phyloP scores from a whole-genome alignment of 352 stramenopile genomes.

The Phytopythium oedochilum region DNA sequence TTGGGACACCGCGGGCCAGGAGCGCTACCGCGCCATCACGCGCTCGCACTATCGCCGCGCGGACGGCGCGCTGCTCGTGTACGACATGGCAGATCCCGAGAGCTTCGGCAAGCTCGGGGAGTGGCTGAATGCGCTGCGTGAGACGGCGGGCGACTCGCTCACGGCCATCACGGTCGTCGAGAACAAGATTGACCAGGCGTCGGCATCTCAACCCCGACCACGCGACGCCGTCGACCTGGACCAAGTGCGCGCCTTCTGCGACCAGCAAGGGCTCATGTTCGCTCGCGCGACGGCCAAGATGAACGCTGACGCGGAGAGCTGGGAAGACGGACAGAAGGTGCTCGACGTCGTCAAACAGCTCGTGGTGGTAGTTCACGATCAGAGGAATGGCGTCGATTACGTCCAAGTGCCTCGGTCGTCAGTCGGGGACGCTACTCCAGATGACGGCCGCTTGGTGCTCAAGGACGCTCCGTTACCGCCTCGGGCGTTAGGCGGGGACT shows the following conservation, averaged over 20 bases:
- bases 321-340: constrained; percentile 40
- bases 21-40: constrained; percentile 88
- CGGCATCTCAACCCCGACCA: constrained; percentile 4
- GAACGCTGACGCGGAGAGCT: constrained; percentile 52
- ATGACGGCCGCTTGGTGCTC: background rate
- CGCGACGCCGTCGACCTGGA: constrained; percentile 39
- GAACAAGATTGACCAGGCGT: constrained; percentile 88
- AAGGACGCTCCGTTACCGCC: background rate
- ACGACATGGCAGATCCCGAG: constrained; percentile 86
- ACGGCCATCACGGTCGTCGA: constrained; percentile 84
- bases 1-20: constrained; percentile 89
- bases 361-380: constrained; percentile 54
- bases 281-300: constrained; percentile 55
- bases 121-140: constrained; percentile 85
- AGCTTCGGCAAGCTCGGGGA: constrained; percentile 85
- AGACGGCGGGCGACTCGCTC: constrained; percentile 85
- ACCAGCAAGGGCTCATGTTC: constrained; percentile 57
- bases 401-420: background rate
- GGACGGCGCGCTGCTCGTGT: constrained; percentile 87
- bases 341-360: constrained; percentile 49
- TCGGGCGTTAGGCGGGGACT: background rate
- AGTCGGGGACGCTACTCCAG: background rate
- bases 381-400: background rate
- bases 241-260: constrained; percentile 46
- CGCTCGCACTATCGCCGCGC: constrained; percentile 83